A percentile compares a stretch with the other conserved stretches of the same genome.
These are phyloP conservation scores for Epichloe gansuensis DNA, from an alignment of 2,329 filamentous ascomycete species.

Conservation along the genomic window DNA sequence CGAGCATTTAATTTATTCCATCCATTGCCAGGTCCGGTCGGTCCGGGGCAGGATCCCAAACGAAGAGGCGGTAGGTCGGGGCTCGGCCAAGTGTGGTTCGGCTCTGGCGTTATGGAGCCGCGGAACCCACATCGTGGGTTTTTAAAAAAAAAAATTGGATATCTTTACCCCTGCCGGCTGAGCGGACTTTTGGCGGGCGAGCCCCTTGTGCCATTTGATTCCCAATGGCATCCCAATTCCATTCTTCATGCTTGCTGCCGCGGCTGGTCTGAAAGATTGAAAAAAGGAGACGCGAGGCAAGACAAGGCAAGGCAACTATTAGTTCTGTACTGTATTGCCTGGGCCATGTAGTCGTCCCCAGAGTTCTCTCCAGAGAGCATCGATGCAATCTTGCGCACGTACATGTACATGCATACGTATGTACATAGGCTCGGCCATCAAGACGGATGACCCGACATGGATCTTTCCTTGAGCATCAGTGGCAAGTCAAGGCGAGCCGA, in stretches of 20 bases:
- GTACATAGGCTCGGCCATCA: background rate
- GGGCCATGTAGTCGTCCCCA: no score
- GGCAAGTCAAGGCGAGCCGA: background rate
- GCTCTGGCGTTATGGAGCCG: slow-evolving; percentile 5
- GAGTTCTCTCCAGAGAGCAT: no score
- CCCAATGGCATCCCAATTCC: no score
- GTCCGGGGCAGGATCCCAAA: background rate
- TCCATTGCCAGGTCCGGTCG: background rate
- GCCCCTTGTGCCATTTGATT: no score
- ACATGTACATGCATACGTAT: no score
- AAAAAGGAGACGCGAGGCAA: no score
- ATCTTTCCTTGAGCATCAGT: background rate
- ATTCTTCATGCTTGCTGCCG: no score
- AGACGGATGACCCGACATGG: background rate
- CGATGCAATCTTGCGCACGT: no score
- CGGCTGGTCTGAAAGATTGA: no score
- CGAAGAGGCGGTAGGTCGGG: slow-evolving; percentile 3
- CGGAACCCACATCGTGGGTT: slow-evolving; percentile 8
- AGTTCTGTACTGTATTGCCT: no score
- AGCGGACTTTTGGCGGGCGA: background rate
- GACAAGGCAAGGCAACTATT: no score
- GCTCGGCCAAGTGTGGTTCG: slow-evolving; percentile 3
- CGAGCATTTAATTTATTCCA: background rate
- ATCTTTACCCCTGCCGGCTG: background rate
- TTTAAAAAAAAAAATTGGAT: background rate